Evolutionary conservation across 371 early-diverging fungal species (phyloP), one percentile per base, ranked within the genome.

Genomic region (Mucor piriformis): DNA sequence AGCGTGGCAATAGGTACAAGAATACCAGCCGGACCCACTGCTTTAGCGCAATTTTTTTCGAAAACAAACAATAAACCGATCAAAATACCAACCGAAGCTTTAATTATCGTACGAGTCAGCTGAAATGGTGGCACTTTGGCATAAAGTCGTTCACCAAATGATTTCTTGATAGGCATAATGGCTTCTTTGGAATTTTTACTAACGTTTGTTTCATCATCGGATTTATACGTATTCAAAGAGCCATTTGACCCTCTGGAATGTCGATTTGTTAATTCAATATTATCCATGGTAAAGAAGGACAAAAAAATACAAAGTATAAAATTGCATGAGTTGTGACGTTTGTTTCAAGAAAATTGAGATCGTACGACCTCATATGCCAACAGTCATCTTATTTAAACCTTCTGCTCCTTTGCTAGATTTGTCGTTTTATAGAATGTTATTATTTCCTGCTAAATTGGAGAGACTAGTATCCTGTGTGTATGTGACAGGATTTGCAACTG

Each of bases 1-100:
- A 68, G 18, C 8, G 63, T 63, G 16, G 51, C 51, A 44, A 63
- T 68, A 27, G 60, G 57, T 8, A 68, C 68, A 10, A 68, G n/a
- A 32, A 63, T 50, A 12, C 47, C 33, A 21, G 56, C 68, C 21
- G 44, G 32, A 1, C 68, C 68, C 25, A 63, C 40, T 8, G 43
- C 60, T 46, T 37, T 53, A 59, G 60, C 51, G 21, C 48, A 49
- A 13, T n/a, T 61, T n/a, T 52, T 35, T 6, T 50, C 61, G 43
- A 61, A 66, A 2, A 61, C 56, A 37, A 66, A 61, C 3, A 66
- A 15, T 12, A 57, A 12, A 4, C 44, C 35, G 16, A 66, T 61
- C 48, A 66, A 49, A n/a, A 61, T 46, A 6, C 57, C 52, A 42
- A 66, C 40, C 3, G 61, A 57, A 7, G 53, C 57, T 43, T 66